Evolutionary conservation across 2,329 filamentous ascomycete species (phyloP).

Genomic region (Furcasterigmium sp.): DNA sequence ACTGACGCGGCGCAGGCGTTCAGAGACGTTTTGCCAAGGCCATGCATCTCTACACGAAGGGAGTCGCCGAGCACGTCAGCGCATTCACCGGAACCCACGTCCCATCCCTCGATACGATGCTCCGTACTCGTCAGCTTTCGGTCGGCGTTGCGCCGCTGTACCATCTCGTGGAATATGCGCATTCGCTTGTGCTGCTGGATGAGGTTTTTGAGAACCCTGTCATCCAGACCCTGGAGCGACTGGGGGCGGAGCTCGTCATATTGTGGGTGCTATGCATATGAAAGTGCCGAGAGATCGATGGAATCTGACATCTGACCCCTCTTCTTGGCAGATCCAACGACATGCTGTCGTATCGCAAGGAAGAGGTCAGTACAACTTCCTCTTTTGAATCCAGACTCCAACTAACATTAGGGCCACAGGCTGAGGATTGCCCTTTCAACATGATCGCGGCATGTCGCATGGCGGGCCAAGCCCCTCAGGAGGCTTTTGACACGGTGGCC

Average conservation of each 20-base stretch:
- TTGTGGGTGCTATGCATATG: slow-evolving; percentile 11
- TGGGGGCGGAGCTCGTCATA: slow-evolving; percentile 16
- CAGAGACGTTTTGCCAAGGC: slow-evolving; percentile 11
- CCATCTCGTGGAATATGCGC: slow-evolving; percentile 16
- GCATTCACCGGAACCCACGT: slow-evolving; percentile 4
- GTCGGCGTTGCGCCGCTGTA: slow-evolving; percentile 14
- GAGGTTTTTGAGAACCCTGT: slow-evolving; percentile 12
- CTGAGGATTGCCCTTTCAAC: slow-evolving; percentile 15
- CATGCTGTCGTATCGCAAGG: slow-evolving; percentile 15
- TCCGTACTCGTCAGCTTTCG: slow-evolving; percentile 12
- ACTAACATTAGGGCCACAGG: not conserved
- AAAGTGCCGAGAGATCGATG: not conserved
- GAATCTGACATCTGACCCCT: not conserved
- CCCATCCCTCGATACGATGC: slow-evolving; percentile 13
- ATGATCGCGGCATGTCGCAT: slow-evolving; percentile 14
- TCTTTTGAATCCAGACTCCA: not conserved
- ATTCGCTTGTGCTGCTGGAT: slow-evolving; percentile 13
- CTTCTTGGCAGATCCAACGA: slow-evolving; percentile 13
- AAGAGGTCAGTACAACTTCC: slow-evolving; percentile 9
- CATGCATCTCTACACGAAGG: slow-evolving; percentile 13
- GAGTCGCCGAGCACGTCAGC: slow-evolving; percentile 13
- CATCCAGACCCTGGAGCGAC: slow-evolving; percentile 14
- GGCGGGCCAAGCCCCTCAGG: slow-evolving; percentile 11
- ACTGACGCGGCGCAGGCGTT: slow-evolving; percentile 7
- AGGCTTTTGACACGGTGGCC: slow-evolving; percentile 15